Conservation (phyloP, 2,329 filamentous ascomycete genomes). For the Penicillium sp. region DNA sequence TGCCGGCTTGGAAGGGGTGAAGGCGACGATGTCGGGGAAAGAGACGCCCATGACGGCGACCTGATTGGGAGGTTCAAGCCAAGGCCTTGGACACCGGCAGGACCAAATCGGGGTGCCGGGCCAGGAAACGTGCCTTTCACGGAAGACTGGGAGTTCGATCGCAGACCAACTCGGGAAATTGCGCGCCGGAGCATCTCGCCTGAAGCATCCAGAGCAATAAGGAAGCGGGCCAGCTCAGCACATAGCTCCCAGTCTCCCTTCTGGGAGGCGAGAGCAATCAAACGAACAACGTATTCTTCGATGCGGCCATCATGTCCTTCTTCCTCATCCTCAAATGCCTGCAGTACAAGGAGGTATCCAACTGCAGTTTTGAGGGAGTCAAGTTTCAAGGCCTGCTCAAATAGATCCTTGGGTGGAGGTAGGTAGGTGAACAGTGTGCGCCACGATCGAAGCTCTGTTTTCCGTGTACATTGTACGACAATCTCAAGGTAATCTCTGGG, state of each 20-base stretch:
- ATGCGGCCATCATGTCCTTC: conserved; percentile 54
- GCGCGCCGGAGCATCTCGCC: conserved; percentile 68
- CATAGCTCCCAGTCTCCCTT: conserved; percentile 94
- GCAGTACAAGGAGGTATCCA: conserved; percentile 91
- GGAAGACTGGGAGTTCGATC: conserved; percentile 11
- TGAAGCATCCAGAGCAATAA: conserved; percentile 86
- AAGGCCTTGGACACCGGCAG: conserved; percentile 34
- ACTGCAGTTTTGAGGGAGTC: conserved; percentile 91
- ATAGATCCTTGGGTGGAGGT: conserved; percentile 84
- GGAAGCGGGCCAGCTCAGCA: conserved; percentile 89
- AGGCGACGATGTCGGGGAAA: conserved; percentile 32
- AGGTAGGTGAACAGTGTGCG: conserved; percentile 88
- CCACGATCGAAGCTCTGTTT: conserved; percentile 95
- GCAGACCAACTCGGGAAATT: conserved; percentile 43
- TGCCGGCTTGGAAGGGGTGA: conserved; percentile 19
- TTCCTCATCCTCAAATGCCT: conserved; percentile 65
- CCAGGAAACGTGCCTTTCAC: conserved; percentile 20
- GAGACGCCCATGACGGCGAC: conserved; percentile 35
- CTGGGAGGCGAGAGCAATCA: conserved; percentile 76
- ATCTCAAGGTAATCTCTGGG: conserved; percentile 79
- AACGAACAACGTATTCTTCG: conserved; percentile 64
- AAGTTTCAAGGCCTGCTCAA: conserved; percentile 84
- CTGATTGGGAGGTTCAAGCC: conserved; percentile 35
- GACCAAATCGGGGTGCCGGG: conserved; percentile 20
- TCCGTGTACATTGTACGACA: conserved; percentile 92